Evolutionary conservation across 345 rosid genomes (phyloP), one percentile per base, ranked within the genome.

Genomic region (Eucalyptus sp.): DNA sequence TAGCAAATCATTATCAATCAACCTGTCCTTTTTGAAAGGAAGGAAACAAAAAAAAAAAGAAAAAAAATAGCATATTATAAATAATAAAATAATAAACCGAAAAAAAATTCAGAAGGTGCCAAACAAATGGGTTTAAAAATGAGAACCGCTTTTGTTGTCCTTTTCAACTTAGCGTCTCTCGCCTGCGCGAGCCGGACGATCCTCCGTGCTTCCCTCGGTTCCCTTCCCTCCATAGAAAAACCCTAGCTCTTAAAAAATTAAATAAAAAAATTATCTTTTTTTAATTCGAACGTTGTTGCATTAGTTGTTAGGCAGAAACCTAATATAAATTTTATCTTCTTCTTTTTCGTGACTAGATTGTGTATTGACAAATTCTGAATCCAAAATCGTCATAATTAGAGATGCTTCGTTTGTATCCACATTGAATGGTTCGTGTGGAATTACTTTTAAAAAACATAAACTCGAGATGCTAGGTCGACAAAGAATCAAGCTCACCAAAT

Each of bases 1-100:
- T 86, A 9, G 54, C 88, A 71, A 88, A 43, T 90, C 89, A 86
- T 87, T 76, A n/a, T 86, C 90, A 60, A 76, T 20, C n/a, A 56
- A 71, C 62, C n/a, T 20, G 24, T 33, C 54, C 56, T 37, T 83
- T 80, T 52, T 60, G 6, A 25, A 31, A 51, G 44, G 33, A 22
- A 48, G 6, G 27, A 46, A 52, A 52, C 44, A 52, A 0, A 52
- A 18, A 20, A 52, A n/a, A 3, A 1, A 14, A n/a, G 1, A 41
- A 51, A 33, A 86, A 24, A 3, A 71, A 71, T 3, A 31, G 14
- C 8, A 48, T 49, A 86, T 86, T 18, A 31, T n/a, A 31, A 31
- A 31, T 20, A 18, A 33, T 37, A 33, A 18, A 86, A 86, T 29
- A 22, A 56, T 56, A 13, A 52, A 20, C 20, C 16, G 43, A 7